Base-by-base conservation (phyloP, 1,139 yeast genomes). In the Suhomyces bribrorum region DNA sequence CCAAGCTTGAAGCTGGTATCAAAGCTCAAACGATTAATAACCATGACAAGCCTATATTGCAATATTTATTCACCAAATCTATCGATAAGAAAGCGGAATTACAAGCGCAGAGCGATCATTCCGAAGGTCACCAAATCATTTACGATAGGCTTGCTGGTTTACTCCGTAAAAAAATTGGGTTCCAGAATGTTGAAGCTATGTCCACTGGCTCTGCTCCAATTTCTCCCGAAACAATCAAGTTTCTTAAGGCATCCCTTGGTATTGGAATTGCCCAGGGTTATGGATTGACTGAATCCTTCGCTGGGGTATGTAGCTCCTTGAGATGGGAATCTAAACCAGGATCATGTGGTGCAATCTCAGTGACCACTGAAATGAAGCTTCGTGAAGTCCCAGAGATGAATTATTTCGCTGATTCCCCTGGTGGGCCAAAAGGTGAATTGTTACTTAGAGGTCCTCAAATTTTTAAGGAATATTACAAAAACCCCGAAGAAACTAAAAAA, bases 261-360 rank as follows among this genome's bases (percentile, higher is more conserved):
- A 39, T 61, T 25, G 77, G 76, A 16, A 43, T 72, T 39, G 36
- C 59, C 23, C 75, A 70, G 52, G 77, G 76, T 34, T 72, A 70
- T 46, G 77, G 77, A 7, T 61, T 69, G 45, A 71, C 76, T 23
- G 77, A 72, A 48, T 60, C 72, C 5, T 69, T 69, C 52, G 76
- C 74, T 9, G 76, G 76, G 13, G 47, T 68, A 31, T 55, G 64
- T 44, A 37, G 54, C 8, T 60, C 75, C 3, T 48, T 52, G 27
- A 50, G 49, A 22, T 64, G 49, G 43, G 75, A 69, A 40, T 54
- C 62, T 11, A 46, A 50, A 9, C 75, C 76, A 1, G 75, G 75
- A 11, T 60, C 69, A 17, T 68, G 73, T 50, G 76, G 76, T 25
- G 45, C 71, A 6, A 53, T 66, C 29, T 51, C 61, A 14, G 39